Evolutionary conservation across 1,139 yeast genomes (phyloP).

Genomic region (Geotrichum australiense): DNA sequence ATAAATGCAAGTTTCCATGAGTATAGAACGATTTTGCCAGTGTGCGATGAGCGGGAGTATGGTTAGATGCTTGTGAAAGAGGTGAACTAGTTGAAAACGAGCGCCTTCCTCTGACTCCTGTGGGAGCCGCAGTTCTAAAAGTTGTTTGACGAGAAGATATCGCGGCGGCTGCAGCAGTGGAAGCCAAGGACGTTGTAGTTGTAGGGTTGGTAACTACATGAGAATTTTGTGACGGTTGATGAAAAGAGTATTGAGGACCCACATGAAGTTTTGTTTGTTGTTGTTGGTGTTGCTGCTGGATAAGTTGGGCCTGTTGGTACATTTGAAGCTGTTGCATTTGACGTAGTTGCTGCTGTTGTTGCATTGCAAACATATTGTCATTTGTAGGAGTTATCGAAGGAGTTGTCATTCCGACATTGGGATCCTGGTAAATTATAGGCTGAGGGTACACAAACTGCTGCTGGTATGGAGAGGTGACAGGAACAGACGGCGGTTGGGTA

Average conservation of each 20-base stretch:
- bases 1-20: constrained; percentile 9
- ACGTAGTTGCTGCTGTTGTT: constrained; percentile 9
- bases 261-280: constrained; percentile 3
- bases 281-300: constrained; percentile 5
- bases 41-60: constrained; percentile 6
- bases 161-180: constrained; percentile 17
- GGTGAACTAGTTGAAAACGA: constrained; percentile 11
- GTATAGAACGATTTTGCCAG: constrained; percentile 6
- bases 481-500: constrained; percentile 1
- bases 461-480: background rate
- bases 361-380: constrained; percentile 8
- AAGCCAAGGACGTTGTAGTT: constrained; percentile 10
- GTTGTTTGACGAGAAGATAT: constrained; percentile 14
- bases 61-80: constrained; percentile 8
- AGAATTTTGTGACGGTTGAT: background rate
- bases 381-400: constrained; percentile 17
- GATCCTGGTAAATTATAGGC: constrained; percentile 5
- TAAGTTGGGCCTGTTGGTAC: constrained; percentile 12
- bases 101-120: constrained; percentile 10
- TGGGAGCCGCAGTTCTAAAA: constrained; percentile 6
- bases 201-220: background rate
- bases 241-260: constrained; percentile 3
- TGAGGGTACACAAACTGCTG: constrained; percentile 3
- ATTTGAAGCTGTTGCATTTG: constrained; percentile 7
- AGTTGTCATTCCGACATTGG: too few relatives aligned